phyloP scores from a whole-genome alignment of 495 filamentous ascomycete species.

The Tuber microsphaerosporum region DNA sequence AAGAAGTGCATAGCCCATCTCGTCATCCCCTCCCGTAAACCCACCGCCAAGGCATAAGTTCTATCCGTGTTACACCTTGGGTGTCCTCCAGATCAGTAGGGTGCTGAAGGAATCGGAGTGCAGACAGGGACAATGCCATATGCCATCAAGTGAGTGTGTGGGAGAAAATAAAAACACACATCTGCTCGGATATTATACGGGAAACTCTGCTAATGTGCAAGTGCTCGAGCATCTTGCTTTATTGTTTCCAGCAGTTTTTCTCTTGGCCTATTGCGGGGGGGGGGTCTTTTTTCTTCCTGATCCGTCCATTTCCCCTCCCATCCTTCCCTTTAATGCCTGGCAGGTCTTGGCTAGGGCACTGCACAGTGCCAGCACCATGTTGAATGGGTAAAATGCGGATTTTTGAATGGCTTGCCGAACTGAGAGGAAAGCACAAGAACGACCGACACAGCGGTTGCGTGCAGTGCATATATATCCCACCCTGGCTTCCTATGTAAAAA shows the following conservation, averaged over 20 bases:
- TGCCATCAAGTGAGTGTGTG: background rate
- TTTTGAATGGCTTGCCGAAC: background rate
- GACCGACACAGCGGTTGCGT: background rate
- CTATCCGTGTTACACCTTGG: background rate
- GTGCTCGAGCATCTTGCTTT: background rate
- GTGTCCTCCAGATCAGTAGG: background rate
- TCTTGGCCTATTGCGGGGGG: no score
- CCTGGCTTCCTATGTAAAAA: background rate
- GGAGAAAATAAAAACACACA: background rate
- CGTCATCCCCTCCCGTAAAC: background rate
- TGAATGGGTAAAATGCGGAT: background rate
- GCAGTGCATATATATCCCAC: slow-evolving; percentile 1
- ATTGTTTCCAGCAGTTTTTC: background rate
- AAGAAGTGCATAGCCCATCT: background rate
- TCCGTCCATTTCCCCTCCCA: no score
- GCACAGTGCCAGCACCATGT: background rate
- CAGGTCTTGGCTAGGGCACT: background rate
- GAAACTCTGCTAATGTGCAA: background rate
- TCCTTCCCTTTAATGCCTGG: background rate
- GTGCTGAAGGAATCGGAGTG: background rate
- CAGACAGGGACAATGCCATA: background rate
- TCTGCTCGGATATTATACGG: background rate
- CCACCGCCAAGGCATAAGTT: background rate
- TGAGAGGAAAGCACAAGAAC: background rate
- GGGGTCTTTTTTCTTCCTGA: no score